These are phyloP conservation scores for Caloboletus firmus DNA, from an alignment of 1,284 basidiomycete species.

Conservation along the genomic window DNA sequence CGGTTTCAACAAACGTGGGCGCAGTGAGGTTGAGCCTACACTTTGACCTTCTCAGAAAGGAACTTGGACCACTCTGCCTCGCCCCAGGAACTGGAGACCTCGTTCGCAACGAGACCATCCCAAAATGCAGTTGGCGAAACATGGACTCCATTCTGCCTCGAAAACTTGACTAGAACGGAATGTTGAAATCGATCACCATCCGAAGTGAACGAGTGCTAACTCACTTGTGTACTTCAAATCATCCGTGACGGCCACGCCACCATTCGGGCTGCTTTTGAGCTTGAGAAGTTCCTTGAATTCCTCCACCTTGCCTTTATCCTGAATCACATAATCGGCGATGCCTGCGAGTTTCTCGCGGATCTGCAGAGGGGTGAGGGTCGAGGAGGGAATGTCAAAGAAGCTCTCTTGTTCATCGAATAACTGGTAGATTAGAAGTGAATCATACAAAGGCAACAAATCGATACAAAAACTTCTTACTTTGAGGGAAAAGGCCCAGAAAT, in stretches of 20 bases:
- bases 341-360: conserved; percentile 74
- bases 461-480: conserved; percentile 45
- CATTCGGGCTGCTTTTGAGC: conserved; percentile 68
- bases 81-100: conserved; percentile 83
- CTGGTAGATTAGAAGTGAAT: conserved; percentile 38
- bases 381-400: conserved; percentile 78
- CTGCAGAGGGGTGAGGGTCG: conserved; percentile 69
- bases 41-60: conserved; percentile 62
- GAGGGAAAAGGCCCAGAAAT: conserved; percentile 77
- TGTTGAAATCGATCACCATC: background rate
- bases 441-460: background rate
- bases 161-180: conserved; percentile 68
- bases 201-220: conserved; percentile 25
- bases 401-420: conserved; percentile 75
- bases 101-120: conserved; percentile 80
- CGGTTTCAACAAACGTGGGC: background rate
- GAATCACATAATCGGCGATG: conserved; percentile 54
- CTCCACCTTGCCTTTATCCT: conserved; percentile 42
- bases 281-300: conserved; percentile 64
- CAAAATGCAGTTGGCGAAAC: conserved; percentile 88
- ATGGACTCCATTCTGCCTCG: conserved; percentile 89
- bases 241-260: conserved; percentile 74
- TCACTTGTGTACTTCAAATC: conserved; percentile 83
- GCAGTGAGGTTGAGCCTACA: conserved; percentile 22
- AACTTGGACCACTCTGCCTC: conserved; percentile 86